A percentile compares a stretch with the other conserved stretches of the same genome.
Conservation (phyloP, 345 rosid genomes). For the Hibiscus tridactylites region DNA sequence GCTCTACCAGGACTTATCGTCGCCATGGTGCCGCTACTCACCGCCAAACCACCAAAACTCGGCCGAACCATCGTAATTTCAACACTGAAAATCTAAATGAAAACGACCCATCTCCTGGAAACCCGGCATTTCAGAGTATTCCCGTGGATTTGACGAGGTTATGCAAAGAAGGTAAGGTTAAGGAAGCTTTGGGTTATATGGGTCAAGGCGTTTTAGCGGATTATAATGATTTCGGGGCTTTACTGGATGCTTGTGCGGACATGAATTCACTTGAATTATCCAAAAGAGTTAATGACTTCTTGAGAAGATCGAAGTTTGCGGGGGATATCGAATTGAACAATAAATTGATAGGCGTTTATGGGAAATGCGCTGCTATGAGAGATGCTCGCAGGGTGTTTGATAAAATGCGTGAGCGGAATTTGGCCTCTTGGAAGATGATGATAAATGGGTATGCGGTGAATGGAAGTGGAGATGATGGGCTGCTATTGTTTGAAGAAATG, state of each 20-base stretch:
- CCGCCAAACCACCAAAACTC: neutral
- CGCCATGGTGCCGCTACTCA: constrained; percentile 12
- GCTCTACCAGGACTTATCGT: constrained; percentile 24
- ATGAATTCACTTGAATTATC: constrained; percentile 31
- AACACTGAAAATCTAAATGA: constrained; percentile 5
- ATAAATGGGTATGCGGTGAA: constrained; percentile 34
- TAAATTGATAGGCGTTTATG: constrained; percentile 26
- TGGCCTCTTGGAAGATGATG: constrained; percentile 37
- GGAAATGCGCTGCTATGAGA: constrained; percentile 25
- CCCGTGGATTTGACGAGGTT: constrained; percentile 30
- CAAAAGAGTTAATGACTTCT: constrained; percentile 26
- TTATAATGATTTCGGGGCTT: constrained; percentile 23
- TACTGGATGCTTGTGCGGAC: constrained; percentile 28
- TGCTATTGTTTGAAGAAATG: constrained; percentile 40
- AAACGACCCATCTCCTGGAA: constrained; percentile 14
- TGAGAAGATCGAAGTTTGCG: constrained; percentile 27
- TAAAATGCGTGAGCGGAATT: constrained; percentile 35
- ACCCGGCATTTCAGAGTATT: neutral
- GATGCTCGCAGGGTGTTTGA: constrained; percentile 49
- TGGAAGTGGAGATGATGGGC: constrained; percentile 34
- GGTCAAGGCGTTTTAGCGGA: constrained; percentile 26
- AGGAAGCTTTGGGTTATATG: constrained; percentile 30
- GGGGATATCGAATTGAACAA: constrained; percentile 27
- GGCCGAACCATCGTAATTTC: constrained; percentile 2
- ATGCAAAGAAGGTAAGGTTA: constrained; percentile 40